Evolutionary conservation across 2,329 filamentous ascomycete species (phyloP), one percentile per base, ranked within the genome.

Genomic region (Albifimbria verrucaria): DNA sequence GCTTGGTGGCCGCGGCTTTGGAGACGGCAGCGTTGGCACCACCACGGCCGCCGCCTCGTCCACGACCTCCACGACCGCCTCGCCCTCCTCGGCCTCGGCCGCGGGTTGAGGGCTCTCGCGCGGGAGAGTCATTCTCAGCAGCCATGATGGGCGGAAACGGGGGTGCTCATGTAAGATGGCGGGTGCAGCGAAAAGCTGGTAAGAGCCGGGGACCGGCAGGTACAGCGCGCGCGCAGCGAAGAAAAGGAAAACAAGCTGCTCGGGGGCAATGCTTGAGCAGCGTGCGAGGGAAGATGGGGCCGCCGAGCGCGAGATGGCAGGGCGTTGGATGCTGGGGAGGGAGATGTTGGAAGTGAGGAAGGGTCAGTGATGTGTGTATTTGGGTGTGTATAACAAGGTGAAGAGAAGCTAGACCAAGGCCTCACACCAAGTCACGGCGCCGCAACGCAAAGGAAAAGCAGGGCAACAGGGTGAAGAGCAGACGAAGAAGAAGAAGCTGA

Each of bases 101-200:
- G 60, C 70, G 69, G 54, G 61, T 60, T 52, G 66, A 62, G 52
- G 69, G 65, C 59, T 72, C 69, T 59, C 65, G 66, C 54, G 67
- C 67, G 54, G 64, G 64, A 60, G 69, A 69, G 60, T 71, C 69
- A 59, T 65, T 70, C 62, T 71, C 68, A 65, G 62, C 61, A 65
- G 68, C 63, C 70, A 73, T 74, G 68, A 56, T 59, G 57, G 52
- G 58, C 53, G 51, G 51, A 54, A 52, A 48, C 11, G 44, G 25
- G 49, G 52, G 51, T 59, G 62, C 47, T 64, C 68, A 72, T 71
- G 63, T 67, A 68, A 62, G 50, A 47, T 47, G 22, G 44, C 15
- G 21, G 21, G 21, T 39, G 32, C 32, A 39, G 32, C 32, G 18
- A 39, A 39, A 39, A 39, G 32, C 32, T 39, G 32, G 32, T 39